Evolutionary conservation across 2,329 filamentous ascomycete genomes (phyloP), one percentile per base, ranked within the genome.

Genomic region (Aaosphaeria arxii): DNA sequence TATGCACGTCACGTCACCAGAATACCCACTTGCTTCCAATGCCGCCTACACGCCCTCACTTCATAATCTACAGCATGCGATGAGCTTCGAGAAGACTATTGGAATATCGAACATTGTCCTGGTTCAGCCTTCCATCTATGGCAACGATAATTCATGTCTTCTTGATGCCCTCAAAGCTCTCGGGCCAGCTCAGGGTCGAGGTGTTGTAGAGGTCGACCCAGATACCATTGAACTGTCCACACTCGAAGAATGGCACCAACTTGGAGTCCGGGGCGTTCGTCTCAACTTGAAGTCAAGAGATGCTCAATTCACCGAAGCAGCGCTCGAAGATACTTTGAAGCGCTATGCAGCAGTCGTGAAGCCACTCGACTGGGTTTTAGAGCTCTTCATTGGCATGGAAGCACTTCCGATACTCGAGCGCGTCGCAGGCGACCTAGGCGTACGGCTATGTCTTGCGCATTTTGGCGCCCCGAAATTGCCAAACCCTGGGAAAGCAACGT

Each of bases 61-160:
- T 24, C 17, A 24, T 24, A 24, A 24, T 24, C 17, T 24, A 24
- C 17, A 24, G 17, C 17, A 24, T 3, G 17, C 17, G 3, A 24
- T 24, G 17, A 24, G 17, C 17, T 24, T 24, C 17, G 17, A 24
- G 17, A 24, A 24, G 17, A 24, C 17, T 24, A 24, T 24, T 24
- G 77, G 77, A 2, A 74, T 85, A 36, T 54, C 71, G 39, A 81
- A 82, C 49, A 72, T 83, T 44, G 81, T 85, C 28, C 70, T 86
- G 7, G 73, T 60, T 47, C 83, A 86, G 54, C 81, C 82, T 1
- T 84, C 80, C 11, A 80, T 83, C 44, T 86, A 85, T 60, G 81
- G 79, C 28, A 70, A 73, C 45, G 81, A 86, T 64, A 86, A 86
- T 56, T 71, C 74, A 0, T 84, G 80, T 57, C 66, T 84, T 4